phyloP scores from a whole-genome alignment of 805 yeast species.

The Ogataea ganodermae region DNA sequence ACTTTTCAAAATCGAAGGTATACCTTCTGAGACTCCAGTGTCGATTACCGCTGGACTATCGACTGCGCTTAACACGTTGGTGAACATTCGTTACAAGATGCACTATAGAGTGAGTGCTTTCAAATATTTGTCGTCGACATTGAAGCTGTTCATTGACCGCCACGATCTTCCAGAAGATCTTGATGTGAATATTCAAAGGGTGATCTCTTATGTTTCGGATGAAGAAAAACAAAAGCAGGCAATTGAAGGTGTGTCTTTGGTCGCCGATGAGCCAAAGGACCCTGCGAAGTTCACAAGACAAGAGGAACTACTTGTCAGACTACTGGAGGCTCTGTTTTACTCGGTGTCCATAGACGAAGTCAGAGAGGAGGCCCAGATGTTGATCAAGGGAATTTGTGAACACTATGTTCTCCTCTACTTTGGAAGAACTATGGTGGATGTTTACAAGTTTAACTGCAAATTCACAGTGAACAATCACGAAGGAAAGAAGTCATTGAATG shows the following conservation, averaged over 20 bases:
- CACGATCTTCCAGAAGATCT: conserved; percentile 49
- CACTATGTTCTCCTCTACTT: conserved; percentile 81
- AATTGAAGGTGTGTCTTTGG: conserved; percentile 24
- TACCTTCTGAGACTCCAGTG: conserved; percentile 61
- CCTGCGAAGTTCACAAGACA: conserved; percentile 53
- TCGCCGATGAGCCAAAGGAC: conserved; percentile 49
- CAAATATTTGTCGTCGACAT: conserved; percentile 63
- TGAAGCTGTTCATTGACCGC: conserved; percentile 67
- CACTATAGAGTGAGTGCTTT: conserved; percentile 80
- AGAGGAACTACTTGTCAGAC: conserved; percentile 62
- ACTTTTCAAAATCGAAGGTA: conserved; percentile 68
- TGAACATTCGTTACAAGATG: conserved; percentile 60
- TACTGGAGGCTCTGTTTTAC: conserved; percentile 72
- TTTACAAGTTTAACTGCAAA: conserved; percentile 63
- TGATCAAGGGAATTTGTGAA: conserved; percentile 68
- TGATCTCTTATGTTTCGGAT: conserved; percentile 46
- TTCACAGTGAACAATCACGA: conserved; percentile 80
- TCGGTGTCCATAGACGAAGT: conserved; percentile 76
- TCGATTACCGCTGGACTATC: conserved; percentile 82
- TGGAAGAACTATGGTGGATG: conserved; percentile 69
- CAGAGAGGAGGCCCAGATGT: conserved; percentile 60
- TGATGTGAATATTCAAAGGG: conserved; percentile 47
- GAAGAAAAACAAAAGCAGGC: conserved; percentile 28
- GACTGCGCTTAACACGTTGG: conserved; percentile 74
- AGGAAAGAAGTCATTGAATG: conserved; percentile 70